Evolutionary conservation across 2,329 filamentous ascomycete species (phyloP), one percentile per base, ranked within the genome.

Genomic region (Knufia petricola): DNA sequence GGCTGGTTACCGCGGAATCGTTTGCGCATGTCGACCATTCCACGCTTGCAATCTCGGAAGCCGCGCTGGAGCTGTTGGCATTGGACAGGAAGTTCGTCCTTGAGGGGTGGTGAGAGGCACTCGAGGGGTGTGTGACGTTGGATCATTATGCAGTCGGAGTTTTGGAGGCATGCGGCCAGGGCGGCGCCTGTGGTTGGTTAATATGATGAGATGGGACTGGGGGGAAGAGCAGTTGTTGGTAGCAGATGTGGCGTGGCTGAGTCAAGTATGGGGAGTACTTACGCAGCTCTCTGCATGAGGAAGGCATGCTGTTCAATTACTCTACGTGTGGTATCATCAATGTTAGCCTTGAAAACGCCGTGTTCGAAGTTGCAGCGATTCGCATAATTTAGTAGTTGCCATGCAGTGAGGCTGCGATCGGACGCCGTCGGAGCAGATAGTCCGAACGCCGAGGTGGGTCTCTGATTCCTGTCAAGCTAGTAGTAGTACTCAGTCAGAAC

Each of bases 1-100:
- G 92, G 88, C 65, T 87, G 80, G 71, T 96, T 96, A 50, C 92
- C 92, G 49, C 92, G 80, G 69, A 98, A 96, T 28, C 92, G 84
- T 72, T 96, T 96, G 66, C 92, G 86, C 92, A 98, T 98, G 66
- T 98, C 92, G 59, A 96, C 85, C 80, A 94, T 81, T 56, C 92
- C 92, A 56, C 90, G 85, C 69, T 94, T 94, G 77, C 92, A 98
- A 64, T 95, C 87, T 65, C 87, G 85, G 61, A 94, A 92, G 39
- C 88, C 87, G 66, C 87, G 89, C 66, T 90, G 87, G 52, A 98
- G 77, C 68, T 95, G 90, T 64, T 90, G 87, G 70, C 92, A 98
- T 68, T 84, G 82, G 20, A 78, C 82, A 17, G 92, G 90, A 12
- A 98, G 81, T 4, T 82, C 83, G 55, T 92, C 82, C 65, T 81